phyloP scores from a whole-genome alignment of 1,284 basidiomycete genomes.

The Cutaneotrichosporon cyanovorans region DNA sequence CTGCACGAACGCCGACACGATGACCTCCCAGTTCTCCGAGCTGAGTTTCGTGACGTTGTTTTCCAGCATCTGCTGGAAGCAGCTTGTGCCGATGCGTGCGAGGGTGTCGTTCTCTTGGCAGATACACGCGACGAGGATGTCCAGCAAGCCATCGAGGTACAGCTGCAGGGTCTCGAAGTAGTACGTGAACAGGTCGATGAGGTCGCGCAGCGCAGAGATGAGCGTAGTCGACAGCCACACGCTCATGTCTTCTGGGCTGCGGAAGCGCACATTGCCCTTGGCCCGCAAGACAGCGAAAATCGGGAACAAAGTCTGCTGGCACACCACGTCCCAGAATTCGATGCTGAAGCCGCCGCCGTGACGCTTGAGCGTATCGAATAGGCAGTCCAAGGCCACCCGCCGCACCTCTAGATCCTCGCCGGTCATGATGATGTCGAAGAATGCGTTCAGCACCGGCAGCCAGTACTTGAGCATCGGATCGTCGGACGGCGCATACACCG shows the following conservation, averaged over 20 bases:
- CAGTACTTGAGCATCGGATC: conserved; percentile 91
- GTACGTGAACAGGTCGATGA: conserved; percentile 93
- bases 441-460: conserved; percentile 93
- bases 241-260: conserved; percentile 96
- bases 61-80: conserved; percentile 91
- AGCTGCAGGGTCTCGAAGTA: conserved; percentile 90
- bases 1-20: conserved; percentile 88
- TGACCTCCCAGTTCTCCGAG: conserved; percentile 77
- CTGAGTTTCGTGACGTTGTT: conserved; percentile 86
- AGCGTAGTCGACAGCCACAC: conserved; percentile 99
- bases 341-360: conserved; percentile 80
- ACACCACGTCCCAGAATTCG: conserved; percentile 97
- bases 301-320: conserved; percentile 93
- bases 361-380: conserved; percentile 88
- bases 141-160: conserved; percentile 82
- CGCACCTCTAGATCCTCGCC: conserved; percentile 98
- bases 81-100: conserved; percentile 95
- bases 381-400: conserved; percentile 85
- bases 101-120: conserved; percentile 97
- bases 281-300: conserved; percentile 85
- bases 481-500: conserved; percentile 48
- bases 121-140: conserved; percentile 92
- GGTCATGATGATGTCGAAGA: conserved; percentile 99
- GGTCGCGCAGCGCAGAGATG: conserved; percentile 93
- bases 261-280: conserved; percentile 72